phyloP scores from a whole-genome alignment of 1,139 yeast species.

The Candida frijolesensis region DNA sequence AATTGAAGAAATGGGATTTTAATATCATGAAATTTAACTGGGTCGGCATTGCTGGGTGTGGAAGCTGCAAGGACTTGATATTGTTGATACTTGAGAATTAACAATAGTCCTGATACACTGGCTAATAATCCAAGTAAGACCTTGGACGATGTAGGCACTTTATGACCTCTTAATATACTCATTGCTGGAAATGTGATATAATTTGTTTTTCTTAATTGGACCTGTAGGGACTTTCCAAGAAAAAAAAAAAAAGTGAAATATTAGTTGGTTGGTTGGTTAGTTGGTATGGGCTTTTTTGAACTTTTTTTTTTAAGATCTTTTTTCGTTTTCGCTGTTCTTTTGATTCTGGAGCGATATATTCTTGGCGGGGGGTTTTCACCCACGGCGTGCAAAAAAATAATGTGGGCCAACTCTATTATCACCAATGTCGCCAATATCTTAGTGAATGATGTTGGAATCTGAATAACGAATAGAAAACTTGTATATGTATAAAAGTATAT shows the following conservation, averaged over 20 bases:
- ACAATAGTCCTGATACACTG: slow-evolving; percentile 26
- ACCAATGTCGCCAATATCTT: no score
- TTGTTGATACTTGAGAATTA: slow-evolving; percentile 33
- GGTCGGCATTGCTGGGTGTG: neutral
- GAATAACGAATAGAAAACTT: slow-evolving; percentile 3
- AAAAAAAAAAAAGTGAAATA: no score
- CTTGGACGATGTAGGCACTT: slow-evolving; percentile 31
- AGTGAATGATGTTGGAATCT: no score
- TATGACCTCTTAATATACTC: slow-evolving; percentile 16
- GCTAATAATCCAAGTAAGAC: slow-evolving; percentile 29
- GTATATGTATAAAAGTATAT: slow-evolving; percentile 6
- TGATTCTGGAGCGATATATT: no score
- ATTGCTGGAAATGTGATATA: slow-evolving; percentile 4
- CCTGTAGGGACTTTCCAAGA: no score
- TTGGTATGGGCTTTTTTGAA: neutral
- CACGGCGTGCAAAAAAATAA: no score
- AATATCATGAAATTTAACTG: slow-evolving; percentile 36
- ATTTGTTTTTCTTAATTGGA: neutral
- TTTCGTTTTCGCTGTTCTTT: neutral
- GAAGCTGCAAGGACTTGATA: slow-evolving; percentile 15
- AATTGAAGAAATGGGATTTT: slow-evolving; percentile 66
- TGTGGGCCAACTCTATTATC: no score
- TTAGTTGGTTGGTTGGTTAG: no score
- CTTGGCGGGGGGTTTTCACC: no score
- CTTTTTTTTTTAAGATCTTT: neutral